phyloP scores from a whole-genome alignment of 768 basidiomycete genomes.

The Sistotremastrum niveocremeum region DNA sequence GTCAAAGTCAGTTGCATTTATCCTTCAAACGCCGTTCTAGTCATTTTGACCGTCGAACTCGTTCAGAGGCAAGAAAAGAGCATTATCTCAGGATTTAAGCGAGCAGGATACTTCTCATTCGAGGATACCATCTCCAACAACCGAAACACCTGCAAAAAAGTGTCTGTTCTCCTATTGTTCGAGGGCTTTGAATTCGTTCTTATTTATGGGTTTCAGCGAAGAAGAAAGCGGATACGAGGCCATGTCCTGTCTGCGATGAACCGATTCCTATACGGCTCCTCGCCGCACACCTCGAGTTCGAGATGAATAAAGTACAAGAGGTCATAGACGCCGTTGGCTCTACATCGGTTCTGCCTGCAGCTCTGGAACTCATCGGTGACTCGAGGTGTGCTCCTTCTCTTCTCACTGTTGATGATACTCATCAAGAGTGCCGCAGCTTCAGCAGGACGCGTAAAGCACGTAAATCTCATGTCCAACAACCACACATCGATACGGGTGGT shows the following conservation, averaged over 20 bases:
- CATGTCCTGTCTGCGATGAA: conserved; percentile 66
- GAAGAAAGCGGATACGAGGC: conserved; percentile 46
- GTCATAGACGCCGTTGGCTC: conserved; percentile 55
- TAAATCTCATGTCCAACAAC: conserved; percentile 18
- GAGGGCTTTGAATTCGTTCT: too few relatives aligned
- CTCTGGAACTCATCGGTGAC: neutral
- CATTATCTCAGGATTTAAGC: too few relatives aligned
- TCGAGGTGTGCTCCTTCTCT: conserved; percentile 9
- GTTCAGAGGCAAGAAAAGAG: too few relatives aligned
- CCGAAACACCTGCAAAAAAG: too few relatives aligned
- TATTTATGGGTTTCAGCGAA: too few relatives aligned
- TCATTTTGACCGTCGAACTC: too few relatives aligned
- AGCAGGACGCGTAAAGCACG: conserved; percentile 34
- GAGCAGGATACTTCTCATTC: too few relatives aligned
- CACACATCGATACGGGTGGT: neutral
- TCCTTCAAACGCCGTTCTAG: too few relatives aligned
- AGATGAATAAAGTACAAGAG: conserved; percentile 53
- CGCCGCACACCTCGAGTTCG: conserved; percentile 46
- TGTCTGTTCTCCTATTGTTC: too few relatives aligned
- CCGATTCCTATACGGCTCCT: conserved; percentile 61
- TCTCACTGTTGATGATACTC: neutral
- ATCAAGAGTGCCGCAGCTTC: conserved; percentile 15
- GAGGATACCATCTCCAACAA: too few relatives aligned
- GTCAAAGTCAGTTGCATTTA: too few relatives aligned
- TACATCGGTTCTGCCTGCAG: conserved; percentile 31